These are phyloP conservation scores for Inonotus hispidus DNA, from an alignment of 1,284 basidiomycete genomes.

Conservation along the genomic window DNA sequence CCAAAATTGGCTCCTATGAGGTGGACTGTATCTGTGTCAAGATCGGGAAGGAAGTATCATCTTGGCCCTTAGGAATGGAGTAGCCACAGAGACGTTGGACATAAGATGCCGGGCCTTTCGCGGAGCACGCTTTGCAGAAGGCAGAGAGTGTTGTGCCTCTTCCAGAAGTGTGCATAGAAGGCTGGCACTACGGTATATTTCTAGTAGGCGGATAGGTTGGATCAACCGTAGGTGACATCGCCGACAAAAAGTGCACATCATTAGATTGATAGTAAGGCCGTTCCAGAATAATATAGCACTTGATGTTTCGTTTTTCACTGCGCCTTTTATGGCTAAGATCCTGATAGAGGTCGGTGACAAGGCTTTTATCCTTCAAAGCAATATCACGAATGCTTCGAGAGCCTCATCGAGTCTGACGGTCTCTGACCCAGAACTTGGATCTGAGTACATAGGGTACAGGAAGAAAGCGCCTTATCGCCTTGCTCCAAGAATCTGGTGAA, in stretches of 20 bases:
- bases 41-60: slow-evolving; percentile 23
- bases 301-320: not conserved
- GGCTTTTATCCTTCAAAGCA: not conserved
- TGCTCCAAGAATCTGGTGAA: not conserved
- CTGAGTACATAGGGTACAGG: not conserved
- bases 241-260: too few relatives aligned
- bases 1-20: slow-evolving; percentile 20
- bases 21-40: slow-evolving; percentile 22
- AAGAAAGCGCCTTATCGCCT: not conserved
- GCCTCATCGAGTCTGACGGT: not conserved
- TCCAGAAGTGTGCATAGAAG: too few relatives aligned
- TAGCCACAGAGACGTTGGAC: not conserved
- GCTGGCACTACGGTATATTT: too few relatives aligned
- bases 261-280: too few relatives aligned
- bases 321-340: not conserved
- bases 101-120: not conserved
- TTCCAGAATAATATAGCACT: not conserved
- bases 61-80: not conserved
- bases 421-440: not conserved
- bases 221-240: too few relatives aligned
- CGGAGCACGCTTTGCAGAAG: not conserved
- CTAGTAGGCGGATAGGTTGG: too few relatives aligned
- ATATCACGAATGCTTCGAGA: not conserved
- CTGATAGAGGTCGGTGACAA: not conserved
- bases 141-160: too few relatives aligned